A percentile compares a stretch with the other conserved stretches of the same genome.
Evolutionary conservation across 1,139 yeast species (phyloP).

Genomic region (Magnusiomyces ingens): DNA sequence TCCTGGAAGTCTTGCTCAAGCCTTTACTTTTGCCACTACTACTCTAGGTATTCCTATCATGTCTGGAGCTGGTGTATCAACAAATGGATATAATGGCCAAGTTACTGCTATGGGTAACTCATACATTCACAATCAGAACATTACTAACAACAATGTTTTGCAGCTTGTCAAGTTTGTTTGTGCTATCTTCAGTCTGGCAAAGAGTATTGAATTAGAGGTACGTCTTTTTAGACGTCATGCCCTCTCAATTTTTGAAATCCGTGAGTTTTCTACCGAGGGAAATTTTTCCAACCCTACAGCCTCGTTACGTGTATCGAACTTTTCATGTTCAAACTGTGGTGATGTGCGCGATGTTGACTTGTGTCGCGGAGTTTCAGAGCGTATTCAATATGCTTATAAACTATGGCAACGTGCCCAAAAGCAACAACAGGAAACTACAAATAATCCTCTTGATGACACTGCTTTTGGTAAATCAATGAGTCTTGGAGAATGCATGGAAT

Average conservation of each 20-base stretch:
- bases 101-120: neutral
- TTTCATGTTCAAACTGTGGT: constrained; percentile 77
- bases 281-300: constrained; percentile 72
- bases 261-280: constrained; percentile 78
- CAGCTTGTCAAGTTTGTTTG: constrained; percentile 72
- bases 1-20: constrained; percentile 1
- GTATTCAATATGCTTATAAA: constrained; percentile 12
- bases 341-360: constrained; percentile 70
- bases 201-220: constrained; percentile 60
- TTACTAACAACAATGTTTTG: constrained; percentile 53
- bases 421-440: neutral
- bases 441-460: neutral
- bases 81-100: neutral
- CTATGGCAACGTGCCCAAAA: neutral
- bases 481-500: constrained; percentile 63
- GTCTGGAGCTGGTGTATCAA: constrained; percentile 47
- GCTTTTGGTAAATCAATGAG: constrained; percentile 11
- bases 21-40: constrained; percentile 19
- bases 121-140: constrained; percentile 20
- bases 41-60: constrained; percentile 54
- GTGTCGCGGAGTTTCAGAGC: constrained; percentile 49
- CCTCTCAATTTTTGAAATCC: constrained; percentile 63
- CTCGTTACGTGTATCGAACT: constrained; percentile 56
- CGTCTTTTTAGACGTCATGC: constrained; percentile 70
- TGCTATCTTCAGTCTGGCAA: constrained; percentile 65